Percentiles rank a stretch among this genome's conserved stretches.
Conservation (phyloP, 331 rosid species). For the Pyrus hybrid region DNA sequence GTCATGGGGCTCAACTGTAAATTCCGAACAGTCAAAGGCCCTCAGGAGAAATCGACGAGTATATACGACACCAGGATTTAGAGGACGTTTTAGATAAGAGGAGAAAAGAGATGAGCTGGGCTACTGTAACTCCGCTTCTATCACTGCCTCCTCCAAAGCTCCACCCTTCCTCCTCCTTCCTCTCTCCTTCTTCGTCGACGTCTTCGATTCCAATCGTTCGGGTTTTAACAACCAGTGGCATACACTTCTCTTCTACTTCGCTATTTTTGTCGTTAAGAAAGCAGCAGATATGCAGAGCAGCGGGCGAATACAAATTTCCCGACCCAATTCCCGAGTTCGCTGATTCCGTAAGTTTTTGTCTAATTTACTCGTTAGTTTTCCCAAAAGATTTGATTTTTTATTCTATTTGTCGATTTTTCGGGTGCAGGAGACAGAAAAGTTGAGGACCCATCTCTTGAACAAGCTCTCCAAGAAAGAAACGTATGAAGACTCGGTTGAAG, state of each 20-base stretch:
- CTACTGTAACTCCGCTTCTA: slow-evolving; percentile 9
- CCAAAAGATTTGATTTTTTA: background rate
- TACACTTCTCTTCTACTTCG: slow-evolving; percentile 9
- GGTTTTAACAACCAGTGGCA: background rate
- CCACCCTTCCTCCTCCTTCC: slow-evolving; percentile 6
- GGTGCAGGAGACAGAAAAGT: slow-evolving; percentile 66
- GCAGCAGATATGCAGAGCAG: slow-evolving; percentile 33
- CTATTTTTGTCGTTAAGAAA: slow-evolving; percentile 1
- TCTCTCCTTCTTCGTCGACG: background rate
- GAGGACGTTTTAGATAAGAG: slow-evolving; percentile 17
- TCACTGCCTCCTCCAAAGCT: slow-evolving; percentile 2
- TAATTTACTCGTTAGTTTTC: too few species aligned
- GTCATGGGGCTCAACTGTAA: background rate
- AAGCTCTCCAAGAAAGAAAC: slow-evolving; percentile 66
- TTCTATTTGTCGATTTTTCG: background rate
- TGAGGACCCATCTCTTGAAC: slow-evolving; percentile 48
- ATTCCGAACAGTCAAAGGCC: background rate
- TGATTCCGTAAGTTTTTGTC: slow-evolving; percentile 36
- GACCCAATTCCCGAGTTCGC: slow-evolving; percentile 95
- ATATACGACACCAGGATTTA: background rate
- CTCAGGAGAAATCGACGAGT: background rate
- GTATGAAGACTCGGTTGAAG: slow-evolving; percentile 55
- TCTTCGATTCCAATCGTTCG: slow-evolving; percentile 1
- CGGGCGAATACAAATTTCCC: slow-evolving; percentile 80
- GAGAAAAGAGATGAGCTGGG: slow-evolving; percentile 25